Base-by-base conservation (phyloP, 1,284 basidiomycete genomes). In the Austroboletus olivaceoglutinosus region DNA sequence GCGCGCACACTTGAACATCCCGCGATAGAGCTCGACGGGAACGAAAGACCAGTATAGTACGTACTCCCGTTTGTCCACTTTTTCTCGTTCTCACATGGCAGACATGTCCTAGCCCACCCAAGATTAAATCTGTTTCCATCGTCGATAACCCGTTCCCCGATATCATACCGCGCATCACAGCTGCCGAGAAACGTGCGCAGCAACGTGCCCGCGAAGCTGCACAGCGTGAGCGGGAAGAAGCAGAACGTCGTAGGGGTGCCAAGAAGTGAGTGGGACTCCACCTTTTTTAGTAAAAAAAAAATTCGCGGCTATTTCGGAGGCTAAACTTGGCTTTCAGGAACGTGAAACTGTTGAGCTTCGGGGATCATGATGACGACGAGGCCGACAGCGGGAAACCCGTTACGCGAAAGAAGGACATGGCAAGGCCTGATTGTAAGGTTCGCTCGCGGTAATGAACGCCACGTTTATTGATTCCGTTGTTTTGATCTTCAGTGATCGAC, bases 131-230 rank as follows among this genome's bases (percentile, higher is more conserved):
- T 2, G 77, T 96, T 34, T 81, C 85, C 16, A 91, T 98, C 48
- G 65, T 94, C 15, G 92, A 97, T 51, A 96, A 98, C 64, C 95
- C 96, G 0, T 98, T 97, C 65, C 82, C 86, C 43, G 94, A 98
- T 64, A 96, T 98, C 57, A 80, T 94, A 25, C 95, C 96, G 1
- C 86, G 96, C n/a, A 97, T 98, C 57, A 99, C 96, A 0, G 92
- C 91, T 0, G 90, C 86, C 2, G 94, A 98, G 72, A 87, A 89
- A 55, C 81, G 84, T 38, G 85, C 79, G 0, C 94, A 97, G 66
- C 85, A 87, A 55, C 77, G 80, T 50, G 93, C 93, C 0, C 80
- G 83, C 31, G 80, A 90, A 60, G 80, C 87, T 57, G 83, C 82
- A 0, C 88, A 88, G 59, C 76, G 77, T 42, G 91, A 93, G 63